Base-by-base conservation (phyloP, 2,329 filamentous ascomycete species). In the Cyphellophora europaea region DNA sequence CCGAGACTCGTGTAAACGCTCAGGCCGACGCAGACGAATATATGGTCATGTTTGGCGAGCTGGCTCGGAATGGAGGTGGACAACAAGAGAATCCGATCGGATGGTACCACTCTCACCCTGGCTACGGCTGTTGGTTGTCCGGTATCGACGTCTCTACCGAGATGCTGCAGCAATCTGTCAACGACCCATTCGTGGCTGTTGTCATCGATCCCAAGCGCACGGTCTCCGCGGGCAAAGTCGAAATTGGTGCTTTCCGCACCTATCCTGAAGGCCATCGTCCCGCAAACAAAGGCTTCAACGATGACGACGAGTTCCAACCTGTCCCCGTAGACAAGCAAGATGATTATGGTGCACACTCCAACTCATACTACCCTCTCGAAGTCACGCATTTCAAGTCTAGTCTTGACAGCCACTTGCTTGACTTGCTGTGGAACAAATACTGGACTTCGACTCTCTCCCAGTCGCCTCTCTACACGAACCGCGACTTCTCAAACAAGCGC, bases 51-150 rank as follows among this genome's bases (percentile, higher is more conserved):
- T 96, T 93, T 55, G 71, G 93, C 17, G 70, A 80, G 49, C 67
- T 79, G 3, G 82, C 81, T 49, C 74, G 89, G 40, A 78, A 88
- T 45, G 57, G 50, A 25, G 53, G 83, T 66, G 72, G 86, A 57
- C 67, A 88, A 37, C 68, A 80, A 56, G 91, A 98, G 62, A 96
- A 98, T 57, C 83, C 85, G 0, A 82, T 98, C 11, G 91, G 91
- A 12, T 98, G 91, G 91, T 98, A 98, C 60, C 91, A 98, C 62
- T 89, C 81, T 48, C 91, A 98, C 57, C 91, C 91, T 0, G 91
- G 91, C 16, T 98, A 98, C 58, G 91, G 91, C 30, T 98, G 91
- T 69, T 98, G 91, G 91, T 72, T 98, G 17, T 88, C 81, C 25
- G 91, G 91, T 37, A 98, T 98, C 60, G 91, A 98, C 56, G 91